Base-by-base conservation (phyloP, 2,329 filamentous ascomycete species). In the Clonostachys sp. region DNA sequence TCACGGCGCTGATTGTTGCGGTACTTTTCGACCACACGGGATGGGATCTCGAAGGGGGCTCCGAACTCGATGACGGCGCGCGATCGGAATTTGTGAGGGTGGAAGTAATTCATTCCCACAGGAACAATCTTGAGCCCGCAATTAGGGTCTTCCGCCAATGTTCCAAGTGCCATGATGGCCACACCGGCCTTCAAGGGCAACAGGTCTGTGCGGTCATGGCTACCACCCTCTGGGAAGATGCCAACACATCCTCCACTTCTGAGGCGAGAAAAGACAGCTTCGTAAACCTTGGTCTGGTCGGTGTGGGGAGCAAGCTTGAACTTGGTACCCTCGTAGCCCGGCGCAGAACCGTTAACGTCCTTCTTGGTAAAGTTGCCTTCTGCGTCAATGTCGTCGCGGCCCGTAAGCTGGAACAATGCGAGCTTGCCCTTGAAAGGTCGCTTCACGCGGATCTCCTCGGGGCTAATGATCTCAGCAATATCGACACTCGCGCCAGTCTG, bases 71-170 rank as follows among this genome's bases (percentile, higher is more conserved):
- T 85, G 5, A 99, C 92, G 35, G 92, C 94, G 62, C 94, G 83
- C 53, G 92, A 97, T 42, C 92, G 87, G 69, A 99, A 99, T 66
- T 97, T 99, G 77, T 99, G 92, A 1, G 92, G 89, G 67, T 97
- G 92, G 71, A 99, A 99, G 69, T 99, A 99, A 68, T 99, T 99
- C 92, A 99, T 96, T 58, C 92, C 92, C 45, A 94, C 91, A 5
- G 94, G 94, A 20, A 99, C 89, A 57, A 99, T 96, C 67, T 91
- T 95, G 51, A 99, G 74, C 33, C 89, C 90, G 61, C 89, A 96
- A 53, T 92, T 78, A 4, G 91, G 91, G 51, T 91, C 83, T 48
- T 90, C 85, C 6, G 89, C 90, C 45, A 97, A 75, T 1, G 94
- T 87, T 38, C 92, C 92, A 35, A 99, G 79, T 12, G 92, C 94